Conservation (phyloP, 179 eudicot species). For the Amaranthus tricolor region DNA sequence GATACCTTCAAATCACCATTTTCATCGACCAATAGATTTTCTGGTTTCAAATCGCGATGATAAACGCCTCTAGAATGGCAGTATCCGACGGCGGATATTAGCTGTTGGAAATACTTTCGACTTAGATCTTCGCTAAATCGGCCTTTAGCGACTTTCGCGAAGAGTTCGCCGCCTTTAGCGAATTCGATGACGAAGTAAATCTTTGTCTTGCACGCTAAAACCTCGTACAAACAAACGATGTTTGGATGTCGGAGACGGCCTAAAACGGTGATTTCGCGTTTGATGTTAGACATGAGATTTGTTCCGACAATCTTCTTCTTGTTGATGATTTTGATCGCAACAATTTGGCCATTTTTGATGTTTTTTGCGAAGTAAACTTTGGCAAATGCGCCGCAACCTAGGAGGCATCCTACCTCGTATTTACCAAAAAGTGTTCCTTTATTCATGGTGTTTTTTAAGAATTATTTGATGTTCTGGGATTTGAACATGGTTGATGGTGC, state of each 20-base stretch:
- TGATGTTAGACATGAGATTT: constrained; percentile 28
- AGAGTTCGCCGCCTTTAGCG: constrained; percentile 47
- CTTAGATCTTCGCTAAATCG: constrained; percentile 42
- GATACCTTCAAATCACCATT: constrained; percentile 40
- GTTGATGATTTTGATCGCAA: constrained; percentile 38
- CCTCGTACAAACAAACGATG: constrained; percentile 40
- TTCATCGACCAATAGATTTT: constrained; percentile 38
- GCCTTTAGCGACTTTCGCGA: constrained; percentile 46
- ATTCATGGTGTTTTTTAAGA: not conserved
- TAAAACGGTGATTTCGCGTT: constrained; percentile 41
- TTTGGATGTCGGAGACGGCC: constrained; percentile 34
- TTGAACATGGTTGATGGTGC: not conserved
- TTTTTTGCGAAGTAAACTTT: constrained; percentile 40
- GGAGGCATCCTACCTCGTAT: constrained; percentile 40
- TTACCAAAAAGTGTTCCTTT: constrained; percentile 25
- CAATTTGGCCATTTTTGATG: constrained; percentile 32
- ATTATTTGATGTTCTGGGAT: not conserved
- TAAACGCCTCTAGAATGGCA: constrained; percentile 42
- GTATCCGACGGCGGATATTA: constrained; percentile 38
- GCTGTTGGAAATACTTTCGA: constrained; percentile 34
- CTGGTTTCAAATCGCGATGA: constrained; percentile 48
- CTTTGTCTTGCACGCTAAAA: constrained; percentile 37
- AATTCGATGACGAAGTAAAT: constrained; percentile 41
- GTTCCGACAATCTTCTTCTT: constrained; percentile 31
- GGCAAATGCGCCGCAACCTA: constrained; percentile 47